Conservation (phyloP, 345 rosid genomes). For the Clarkia xantiana region DNA sequence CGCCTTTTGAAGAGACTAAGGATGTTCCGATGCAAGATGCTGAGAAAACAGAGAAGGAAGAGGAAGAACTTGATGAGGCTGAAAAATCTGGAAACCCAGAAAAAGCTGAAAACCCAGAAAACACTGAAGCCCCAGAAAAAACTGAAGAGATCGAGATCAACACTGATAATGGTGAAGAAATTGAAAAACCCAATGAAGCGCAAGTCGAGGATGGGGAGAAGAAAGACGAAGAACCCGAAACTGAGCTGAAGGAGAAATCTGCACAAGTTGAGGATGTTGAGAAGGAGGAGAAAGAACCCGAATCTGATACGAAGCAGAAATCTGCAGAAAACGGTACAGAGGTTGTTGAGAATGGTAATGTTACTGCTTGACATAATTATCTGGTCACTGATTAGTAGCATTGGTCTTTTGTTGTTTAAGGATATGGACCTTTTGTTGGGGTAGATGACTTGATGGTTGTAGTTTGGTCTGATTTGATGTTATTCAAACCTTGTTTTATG, state of each 20-base stretch:
- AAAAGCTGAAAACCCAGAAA: no score
- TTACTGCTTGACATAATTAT: no score
- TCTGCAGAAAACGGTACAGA: constrained; percentile 8
- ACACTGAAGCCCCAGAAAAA: no score
- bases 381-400: no score
- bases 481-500: no score
- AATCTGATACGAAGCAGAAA: constrained; percentile 16
- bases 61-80: constrained; percentile 6
- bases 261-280: neutral
- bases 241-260: constrained; percentile 5
- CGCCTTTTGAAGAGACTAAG: constrained; percentile 18
- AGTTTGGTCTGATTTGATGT: no score
- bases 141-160: no score
- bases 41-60: constrained; percentile 12
- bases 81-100: no score
- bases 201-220: neutral
- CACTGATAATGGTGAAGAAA: neutral
- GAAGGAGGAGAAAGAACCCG: constrained; percentile 11
- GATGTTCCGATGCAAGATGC: constrained; percentile 25
- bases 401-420: no score
- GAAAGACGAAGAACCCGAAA: neutral
- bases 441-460: no score
- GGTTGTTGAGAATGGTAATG: constrained; percentile 22
- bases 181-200: no score
- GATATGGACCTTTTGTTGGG: no score